phyloP scores from a whole-genome alignment of 2,329 filamentous ascomycete genomes.

The Sporothrix brunneoviolacea region DNA sequence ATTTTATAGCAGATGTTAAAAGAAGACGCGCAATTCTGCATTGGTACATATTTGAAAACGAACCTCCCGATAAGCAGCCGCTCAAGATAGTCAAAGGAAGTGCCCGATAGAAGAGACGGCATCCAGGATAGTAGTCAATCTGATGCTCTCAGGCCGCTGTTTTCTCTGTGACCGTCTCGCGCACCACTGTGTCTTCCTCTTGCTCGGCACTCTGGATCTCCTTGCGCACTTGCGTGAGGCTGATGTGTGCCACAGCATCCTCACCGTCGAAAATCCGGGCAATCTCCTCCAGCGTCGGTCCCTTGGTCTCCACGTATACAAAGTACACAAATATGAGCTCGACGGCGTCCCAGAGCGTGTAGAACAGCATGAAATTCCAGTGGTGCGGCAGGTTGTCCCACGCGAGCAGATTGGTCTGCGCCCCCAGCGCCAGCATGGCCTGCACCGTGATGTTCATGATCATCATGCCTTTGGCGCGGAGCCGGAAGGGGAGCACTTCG shows the following conservation, averaged over 20 bases:
- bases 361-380: constrained; percentile 62
- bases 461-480: constrained; percentile 45
- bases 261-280: constrained; percentile 65
- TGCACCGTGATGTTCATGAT: constrained; percentile 19
- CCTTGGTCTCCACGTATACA: constrained; percentile 64
- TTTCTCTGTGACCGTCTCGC: too few species aligned
- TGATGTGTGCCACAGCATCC: constrained; percentile 48
- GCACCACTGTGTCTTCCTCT: too few species aligned
- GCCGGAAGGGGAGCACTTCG: constrained; percentile 52
- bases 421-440: constrained; percentile 16
- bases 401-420: constrained; percentile 56
- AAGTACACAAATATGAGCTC: constrained; percentile 58
- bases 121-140: too few species aligned
- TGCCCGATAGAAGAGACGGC: too few species aligned
- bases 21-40: too few species aligned
- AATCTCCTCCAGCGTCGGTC: constrained; percentile 64
- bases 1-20: too few species aligned
- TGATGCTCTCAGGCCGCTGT: too few species aligned
- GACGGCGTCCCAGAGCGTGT: constrained; percentile 55
- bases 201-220: too few species aligned
- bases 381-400: constrained; percentile 53
- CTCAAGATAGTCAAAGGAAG: too few species aligned
- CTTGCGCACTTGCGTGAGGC: constrained; percentile 50
- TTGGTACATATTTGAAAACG: too few species aligned
- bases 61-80: too few species aligned